These are phyloP conservation scores for Prototheca wickerhamii DNA, from an alignment of 163 green algal genomes.

Conservation along the genomic window DNA sequence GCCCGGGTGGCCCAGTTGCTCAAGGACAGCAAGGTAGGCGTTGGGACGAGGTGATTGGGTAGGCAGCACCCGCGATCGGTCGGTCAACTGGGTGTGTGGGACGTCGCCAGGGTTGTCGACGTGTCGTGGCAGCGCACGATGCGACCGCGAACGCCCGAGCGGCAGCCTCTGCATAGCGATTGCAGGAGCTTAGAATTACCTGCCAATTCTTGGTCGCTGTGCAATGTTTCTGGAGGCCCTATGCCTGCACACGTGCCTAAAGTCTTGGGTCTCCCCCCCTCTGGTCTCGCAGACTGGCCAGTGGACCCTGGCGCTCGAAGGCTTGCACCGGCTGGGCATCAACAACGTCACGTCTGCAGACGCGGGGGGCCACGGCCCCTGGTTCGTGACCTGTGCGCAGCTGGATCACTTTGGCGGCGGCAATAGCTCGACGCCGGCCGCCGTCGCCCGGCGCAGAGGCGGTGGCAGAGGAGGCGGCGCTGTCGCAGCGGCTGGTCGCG, in stretches of 20 bases:
- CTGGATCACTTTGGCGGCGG: conserved; percentile 6
- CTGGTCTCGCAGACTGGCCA: conserved; percentile 15
- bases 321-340: conserved; percentile 25
- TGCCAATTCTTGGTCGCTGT: no score
- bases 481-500: conserved; percentile 12
- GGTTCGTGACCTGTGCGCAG: conserved; percentile 7
- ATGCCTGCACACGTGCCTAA: neutral
- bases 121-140: neutral
- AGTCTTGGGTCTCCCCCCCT: neutral
- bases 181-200: no score
- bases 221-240: no score
- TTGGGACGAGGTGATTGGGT: conserved; percentile 1
- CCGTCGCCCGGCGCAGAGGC: no score
- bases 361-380: conserved; percentile 6
- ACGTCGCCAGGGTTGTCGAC: neutral
- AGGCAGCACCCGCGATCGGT: neutral
- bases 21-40: conserved; percentile 15
- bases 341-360: conserved; percentile 7
- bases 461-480: conserved; percentile 9
- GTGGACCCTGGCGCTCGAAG: conserved; percentile 34
- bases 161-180: no score
- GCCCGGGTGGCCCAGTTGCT: conserved; percentile 42
- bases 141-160: no score
- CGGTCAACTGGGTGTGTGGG: no score
- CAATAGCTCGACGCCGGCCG: neutral